Evolutionary conservation across 108 stramenopile genomes (phyloP), one percentile per base, ranked within the genome.

Genomic region (Skeletonema tropicum): DNA sequence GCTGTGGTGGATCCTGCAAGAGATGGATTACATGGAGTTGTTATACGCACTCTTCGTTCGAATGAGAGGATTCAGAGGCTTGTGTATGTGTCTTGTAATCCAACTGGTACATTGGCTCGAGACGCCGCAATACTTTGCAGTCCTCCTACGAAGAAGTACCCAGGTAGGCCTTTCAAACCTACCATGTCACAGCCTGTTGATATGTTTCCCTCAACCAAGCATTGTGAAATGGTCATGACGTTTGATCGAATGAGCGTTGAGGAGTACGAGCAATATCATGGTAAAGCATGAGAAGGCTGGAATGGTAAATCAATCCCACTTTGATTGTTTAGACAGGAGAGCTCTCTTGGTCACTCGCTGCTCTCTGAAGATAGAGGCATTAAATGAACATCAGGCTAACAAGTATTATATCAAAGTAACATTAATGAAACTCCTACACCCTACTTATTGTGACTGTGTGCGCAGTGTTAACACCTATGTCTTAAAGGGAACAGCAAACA

Each of bases 51-150:
- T 30, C 76, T 98, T 33, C 90, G 97, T 5, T 49, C 49, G 25
- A 91, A 82, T 66, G 66, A 82, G 26, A 69, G 64, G 32, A 92
- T 98, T 64, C 75, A 92, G 26, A 80, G 92, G 33, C 76, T 98
- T 45, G 93, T 98, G 12, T 98, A 98, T 66, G 97, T 98, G n/a
- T 87, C 85, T 48, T 98, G 97, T 84, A 97, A 98, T 71, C 97
- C 98, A 39, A 92, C 94, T 7, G 92, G 92, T 17, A 86, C 88
- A 21, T 80, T 98, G 70, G 68, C 86, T 4, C 58, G 77, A 8
- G 96, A 98, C 81, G 88, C 91, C 2, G 75, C 83, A 6, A 65
- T 86, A 55, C 81, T 98, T 42, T 98, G 98, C 76, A 55, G 79
- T n/a, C 91, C 87, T 39, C 80, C 88, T 17, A 85, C 88, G 11